Percentiles rank a stretch among this genome's conserved stretches.
phyloP scores from a whole-genome alignment of 768 basidiomycete species.

The Termitomyces sp. region DNA sequence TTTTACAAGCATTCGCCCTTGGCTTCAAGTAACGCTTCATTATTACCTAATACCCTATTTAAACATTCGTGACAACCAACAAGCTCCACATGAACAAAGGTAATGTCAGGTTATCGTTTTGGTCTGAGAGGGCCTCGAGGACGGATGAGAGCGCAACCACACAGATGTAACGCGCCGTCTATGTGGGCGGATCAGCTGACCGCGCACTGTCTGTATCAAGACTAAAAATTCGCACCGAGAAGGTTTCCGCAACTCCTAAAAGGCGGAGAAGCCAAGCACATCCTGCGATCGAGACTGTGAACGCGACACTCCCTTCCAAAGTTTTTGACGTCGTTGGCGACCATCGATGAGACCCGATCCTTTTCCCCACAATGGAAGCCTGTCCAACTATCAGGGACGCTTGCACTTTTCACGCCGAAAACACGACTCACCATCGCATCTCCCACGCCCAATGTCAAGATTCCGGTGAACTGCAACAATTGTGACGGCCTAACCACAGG shows the following conservation, averaged over 20 bases:
- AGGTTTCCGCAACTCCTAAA: conserved; percentile 62
- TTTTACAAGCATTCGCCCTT: not conserved
- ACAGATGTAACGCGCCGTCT: conserved; percentile 64
- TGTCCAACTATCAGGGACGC: conserved; percentile 20
- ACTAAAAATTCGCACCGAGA: conserved; percentile 59
- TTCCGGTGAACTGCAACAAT: conserved; percentile 70
- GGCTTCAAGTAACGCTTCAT: not conserved
- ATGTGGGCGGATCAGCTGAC: conserved; percentile 8
- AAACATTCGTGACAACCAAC: conserved; percentile 52
- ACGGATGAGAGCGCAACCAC: conserved; percentile 63
- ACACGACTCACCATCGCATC: conserved; percentile 74
- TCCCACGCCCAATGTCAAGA: conserved; percentile 85
- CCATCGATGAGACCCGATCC: conserved; percentile 80
- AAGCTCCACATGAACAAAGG: conserved; percentile 97
- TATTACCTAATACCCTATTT: not conserved
- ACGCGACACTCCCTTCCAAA: conserved; percentile 85
- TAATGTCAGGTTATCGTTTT: conserved; percentile 96
- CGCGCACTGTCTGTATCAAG: not conserved
- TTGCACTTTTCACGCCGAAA: not conserved
- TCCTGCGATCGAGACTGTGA: conserved; percentile 62
- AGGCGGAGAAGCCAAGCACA: conserved; percentile 70
- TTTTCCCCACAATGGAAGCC: conserved; percentile 92
- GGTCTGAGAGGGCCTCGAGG: conserved; percentile 88
- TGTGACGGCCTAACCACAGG: conserved; percentile 30
- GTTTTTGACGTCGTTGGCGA: conserved; percentile 82